Conservation (phyloP, 108 stramenopile genomes). For the Skeletonema marinoi region DNA sequence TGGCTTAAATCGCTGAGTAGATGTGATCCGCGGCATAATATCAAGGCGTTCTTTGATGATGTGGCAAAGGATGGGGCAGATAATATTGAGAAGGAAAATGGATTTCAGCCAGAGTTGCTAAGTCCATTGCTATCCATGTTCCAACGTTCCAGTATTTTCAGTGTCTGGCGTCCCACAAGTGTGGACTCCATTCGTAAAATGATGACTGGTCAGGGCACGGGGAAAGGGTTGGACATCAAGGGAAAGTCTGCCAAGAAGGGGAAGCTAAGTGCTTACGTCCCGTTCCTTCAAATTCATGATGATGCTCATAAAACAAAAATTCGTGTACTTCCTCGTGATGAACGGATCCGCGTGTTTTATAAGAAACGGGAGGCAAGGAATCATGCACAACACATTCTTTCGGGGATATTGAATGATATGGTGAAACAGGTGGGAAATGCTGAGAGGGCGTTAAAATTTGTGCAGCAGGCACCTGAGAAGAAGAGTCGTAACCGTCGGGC, state of each 20-base stretch:
- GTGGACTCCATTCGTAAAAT: conserved; percentile 45
- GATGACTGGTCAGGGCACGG: conserved; percentile 51
- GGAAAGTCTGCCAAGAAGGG: conserved; percentile 60
- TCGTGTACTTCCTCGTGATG: conserved; percentile 37
- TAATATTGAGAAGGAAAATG: conserved; percentile 42
- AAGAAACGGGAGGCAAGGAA: conserved; percentile 49
- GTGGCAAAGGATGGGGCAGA: conserved; percentile 49
- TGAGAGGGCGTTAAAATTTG: not conserved
- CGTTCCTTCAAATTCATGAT: conserved; percentile 60
- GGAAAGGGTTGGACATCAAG: conserved; percentile 61
- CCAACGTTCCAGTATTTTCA: conserved; percentile 45
- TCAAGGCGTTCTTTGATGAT: conserved; percentile 49
- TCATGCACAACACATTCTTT: conserved; percentile 35
- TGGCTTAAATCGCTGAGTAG: conserved; percentile 44
- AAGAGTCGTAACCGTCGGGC: not conserved
- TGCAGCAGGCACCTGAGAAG: not conserved
- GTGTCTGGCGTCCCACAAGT: conserved; percentile 53
- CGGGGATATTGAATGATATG: conserved; percentile 42
- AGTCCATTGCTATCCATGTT: conserved; percentile 41
- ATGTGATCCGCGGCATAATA: conserved; percentile 35
- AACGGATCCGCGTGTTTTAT: conserved; percentile 64
- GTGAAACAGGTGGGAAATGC: conserved; percentile 8
- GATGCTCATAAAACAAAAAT: conserved; percentile 60
- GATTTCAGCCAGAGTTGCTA: conserved; percentile 39
- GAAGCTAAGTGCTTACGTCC: conserved; percentile 48